phyloP scores from a whole-genome alignment of 2,329 filamentous ascomycete species.

The Hymenoscyphus occultus region DNA sequence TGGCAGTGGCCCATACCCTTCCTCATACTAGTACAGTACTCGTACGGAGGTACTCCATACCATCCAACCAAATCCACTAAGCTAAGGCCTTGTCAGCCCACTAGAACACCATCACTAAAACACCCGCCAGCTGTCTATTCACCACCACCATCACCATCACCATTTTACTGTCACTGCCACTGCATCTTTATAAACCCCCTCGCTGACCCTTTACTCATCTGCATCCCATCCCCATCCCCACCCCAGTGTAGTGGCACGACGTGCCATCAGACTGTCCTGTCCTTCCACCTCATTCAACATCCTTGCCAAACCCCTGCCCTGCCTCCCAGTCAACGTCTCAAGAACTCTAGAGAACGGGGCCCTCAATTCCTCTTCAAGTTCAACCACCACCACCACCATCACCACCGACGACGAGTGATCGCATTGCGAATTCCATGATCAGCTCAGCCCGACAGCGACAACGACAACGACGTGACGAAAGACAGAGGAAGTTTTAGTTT shows the following conservation, averaged over 20 bases:
- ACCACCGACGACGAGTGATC: constrained; percentile 24
- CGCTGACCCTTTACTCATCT: not conserved
- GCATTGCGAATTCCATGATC: constrained; percentile 31
- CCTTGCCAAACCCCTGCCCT: not conserved
- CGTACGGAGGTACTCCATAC: not conserved
- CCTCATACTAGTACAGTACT: not conserved
- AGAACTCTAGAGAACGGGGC: not conserved
- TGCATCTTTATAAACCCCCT: not conserved
- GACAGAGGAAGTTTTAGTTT: constrained; percentile 26
- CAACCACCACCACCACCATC: not conserved
- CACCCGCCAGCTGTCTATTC: no score
- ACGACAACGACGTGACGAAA: constrained; percentile 19
- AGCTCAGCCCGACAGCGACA: constrained; percentile 20
- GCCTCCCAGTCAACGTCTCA: not conserved
- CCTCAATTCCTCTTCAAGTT: constrained; percentile 13
- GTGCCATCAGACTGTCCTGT: not conserved
- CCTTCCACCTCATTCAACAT: not conserved
- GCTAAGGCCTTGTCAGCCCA: no score
- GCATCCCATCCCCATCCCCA: not conserved
- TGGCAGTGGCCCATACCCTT: not conserved
- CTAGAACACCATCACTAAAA: no score
- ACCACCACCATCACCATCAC: no score
- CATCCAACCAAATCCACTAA: not conserved
- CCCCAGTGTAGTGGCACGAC: not conserved
- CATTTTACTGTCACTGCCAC: not conserved